Base-by-base conservation (phyloP, 257 asterid genomes). In the Datura wrightii region DNA sequence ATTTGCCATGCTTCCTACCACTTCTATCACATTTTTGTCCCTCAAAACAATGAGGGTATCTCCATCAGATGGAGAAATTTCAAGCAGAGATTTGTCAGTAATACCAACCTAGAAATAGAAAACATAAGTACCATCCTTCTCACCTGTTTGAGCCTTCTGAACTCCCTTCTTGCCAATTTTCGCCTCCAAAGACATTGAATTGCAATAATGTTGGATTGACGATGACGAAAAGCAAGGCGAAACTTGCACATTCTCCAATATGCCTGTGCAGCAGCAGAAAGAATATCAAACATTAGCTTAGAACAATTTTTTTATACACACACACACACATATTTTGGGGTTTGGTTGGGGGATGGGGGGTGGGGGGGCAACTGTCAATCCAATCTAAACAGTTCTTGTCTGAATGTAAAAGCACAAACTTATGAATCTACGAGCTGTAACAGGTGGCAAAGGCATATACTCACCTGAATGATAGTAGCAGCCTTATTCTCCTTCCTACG, bases 111-210 rank as follows among this genome's bases (percentile, higher is more conserved):
- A 50, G 34, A 52, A 31, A 78, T 52, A 52, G 15, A 34, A 52
- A 78, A 78, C 63, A 52, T 48, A 52, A 52, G 82, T 34, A 78
- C 63, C 58, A 34, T 66, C 74, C 66, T 58, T 72, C 86, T 83
- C 87, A 97, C 99, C 98, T 97, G 90, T 89, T 90, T 97, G 88
- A 97, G 99, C 92, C 86, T 93, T 89, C 95, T 89, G 85, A 95
- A 84, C 87, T 95, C 97, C 89, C 95, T 89, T 90, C 90, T 93
- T 11, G 99, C 98, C 92, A 95, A 83, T 88, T 95, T 97, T 83
- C 79, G 97, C 92, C 98, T 91, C 99, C 99, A 97, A 86, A 90
- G 92, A 88, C 98, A 94, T 90, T 97, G 99, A 84, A 97, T 93
- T 39, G 97, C 91, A 83, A 97, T 88, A 88, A 95, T 93, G 59